A percentile compares a stretch with the other conserved stretches of the same genome.
Conservation (phyloP, 257 asterid species). For the Parsonsia alboflavescens region DNA sequence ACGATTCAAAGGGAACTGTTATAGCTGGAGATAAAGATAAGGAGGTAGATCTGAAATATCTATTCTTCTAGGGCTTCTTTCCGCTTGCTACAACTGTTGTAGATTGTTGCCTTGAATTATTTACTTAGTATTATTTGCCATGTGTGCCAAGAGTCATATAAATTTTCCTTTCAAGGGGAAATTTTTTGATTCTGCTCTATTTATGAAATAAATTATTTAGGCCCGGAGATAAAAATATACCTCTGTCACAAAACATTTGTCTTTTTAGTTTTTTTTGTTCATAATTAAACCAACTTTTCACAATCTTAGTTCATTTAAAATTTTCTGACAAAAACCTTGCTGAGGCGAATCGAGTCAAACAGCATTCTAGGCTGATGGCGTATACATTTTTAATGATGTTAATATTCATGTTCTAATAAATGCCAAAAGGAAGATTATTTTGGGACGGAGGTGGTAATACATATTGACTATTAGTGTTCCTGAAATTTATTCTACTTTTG, state of each 20-base stretch:
- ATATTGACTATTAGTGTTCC: background rate
- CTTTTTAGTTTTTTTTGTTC: no score
- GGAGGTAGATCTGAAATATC: conserved; percentile 51
- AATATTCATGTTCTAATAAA: no score
- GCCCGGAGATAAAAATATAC: background rate
- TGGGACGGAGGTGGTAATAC: background rate
- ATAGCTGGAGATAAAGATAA: conserved; percentile 80
- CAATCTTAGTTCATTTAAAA: no score
- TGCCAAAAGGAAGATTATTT: no score
- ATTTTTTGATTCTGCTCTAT: background rate
- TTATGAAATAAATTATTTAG: background rate
- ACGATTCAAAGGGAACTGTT: conserved; percentile 63
- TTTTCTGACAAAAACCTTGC: no score
- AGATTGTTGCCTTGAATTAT: background rate
- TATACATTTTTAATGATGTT: no score
- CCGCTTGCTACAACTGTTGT: background rate
- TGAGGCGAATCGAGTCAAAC: no score
- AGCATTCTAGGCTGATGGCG: no score
- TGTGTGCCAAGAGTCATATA: background rate
- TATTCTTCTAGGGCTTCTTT: conserved; percentile 5
- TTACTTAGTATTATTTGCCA: background rate
- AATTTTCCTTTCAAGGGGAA: background rate
- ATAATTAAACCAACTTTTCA: no score
- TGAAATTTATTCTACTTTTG: no score
- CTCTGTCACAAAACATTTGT: no score